Evolutionary conservation across 805 yeast species (phyloP).

Genomic region (Dipodascus geniculatus): DNA sequence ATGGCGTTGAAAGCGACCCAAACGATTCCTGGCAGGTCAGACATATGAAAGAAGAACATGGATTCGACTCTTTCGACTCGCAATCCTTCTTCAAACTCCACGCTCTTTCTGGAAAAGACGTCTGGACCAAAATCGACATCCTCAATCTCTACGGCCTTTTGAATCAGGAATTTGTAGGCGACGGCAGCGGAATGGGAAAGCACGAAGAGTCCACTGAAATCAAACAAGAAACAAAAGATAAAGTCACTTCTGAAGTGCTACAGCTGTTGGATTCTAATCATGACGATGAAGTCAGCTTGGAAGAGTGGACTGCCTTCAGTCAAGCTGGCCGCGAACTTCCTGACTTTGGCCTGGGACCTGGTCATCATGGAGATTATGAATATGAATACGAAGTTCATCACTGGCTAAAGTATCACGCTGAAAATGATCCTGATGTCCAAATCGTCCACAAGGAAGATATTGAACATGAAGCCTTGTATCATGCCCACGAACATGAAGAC

Average conservation of each 20-base stretch:
- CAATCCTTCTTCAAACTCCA: slow-evolving; percentile 70
- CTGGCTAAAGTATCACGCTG: slow-evolving; percentile 55
- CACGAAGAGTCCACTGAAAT: slow-evolving; percentile 53
- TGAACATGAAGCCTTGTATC: slow-evolving; percentile 76
- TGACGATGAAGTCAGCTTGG: slow-evolving; percentile 51
- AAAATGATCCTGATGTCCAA: slow-evolving; percentile 72
- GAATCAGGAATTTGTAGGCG: slow-evolving; percentile 65
- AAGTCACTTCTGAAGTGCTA: slow-evolving; percentile 46
- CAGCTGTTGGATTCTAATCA: slow-evolving; percentile 49
- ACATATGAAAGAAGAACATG: slow-evolving; percentile 91
- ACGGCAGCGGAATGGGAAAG: slow-evolving; percentile 80
- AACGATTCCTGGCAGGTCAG: slow-evolving; percentile 24
- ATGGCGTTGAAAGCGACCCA: slow-evolving; percentile 2
- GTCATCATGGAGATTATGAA: slow-evolving; percentile 91
- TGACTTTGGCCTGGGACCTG: slow-evolving; percentile 86
- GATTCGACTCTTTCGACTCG: slow-evolving; percentile 59
- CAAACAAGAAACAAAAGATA: slow-evolving; percentile 38
- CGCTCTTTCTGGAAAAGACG: slow-evolving; percentile 42
- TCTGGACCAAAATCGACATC: slow-evolving; percentile 58
- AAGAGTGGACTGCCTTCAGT: slow-evolving; percentile 60
- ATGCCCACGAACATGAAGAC: slow-evolving; percentile 74
- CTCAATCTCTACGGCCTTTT: slow-evolving; percentile 70
- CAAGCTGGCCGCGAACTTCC: slow-evolving; percentile 64
- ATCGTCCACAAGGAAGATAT: slow-evolving; percentile 79
- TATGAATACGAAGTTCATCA: slow-evolving; percentile 90